A percentile compares a stretch with the other conserved stretches of the same genome.
These are phyloP conservation scores for Gamsiella multidivaricata DNA, from an alignment of 192 early-diverging fungal species.

Conservation along the genomic window DNA sequence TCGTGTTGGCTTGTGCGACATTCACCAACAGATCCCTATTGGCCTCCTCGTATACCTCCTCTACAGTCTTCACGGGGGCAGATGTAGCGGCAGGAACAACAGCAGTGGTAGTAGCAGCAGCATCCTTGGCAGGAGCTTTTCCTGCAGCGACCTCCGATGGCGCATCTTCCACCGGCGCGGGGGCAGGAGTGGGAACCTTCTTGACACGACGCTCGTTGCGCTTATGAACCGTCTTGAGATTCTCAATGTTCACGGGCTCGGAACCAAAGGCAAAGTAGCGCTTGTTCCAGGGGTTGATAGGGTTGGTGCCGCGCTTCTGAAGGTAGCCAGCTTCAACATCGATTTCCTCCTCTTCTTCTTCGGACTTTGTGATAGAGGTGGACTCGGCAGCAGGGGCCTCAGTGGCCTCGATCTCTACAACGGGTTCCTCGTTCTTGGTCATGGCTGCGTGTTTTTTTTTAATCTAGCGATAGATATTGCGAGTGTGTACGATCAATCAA, in stretches of 20 bases:
- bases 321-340: conserved; percentile 49
- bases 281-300: conserved; percentile 52
- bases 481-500: no score
- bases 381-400: conserved; percentile 7
- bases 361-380: conserved; percentile 6
- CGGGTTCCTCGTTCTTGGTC: conserved; percentile 34
- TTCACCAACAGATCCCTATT: conserved; percentile 38
- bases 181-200: conserved; percentile 22
- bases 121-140: conserved; percentile 24
- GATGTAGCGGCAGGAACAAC: conserved; percentile 3
- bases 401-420: conserved; percentile 7
- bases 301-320: conserved; percentile 48
- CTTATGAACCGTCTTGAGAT: conserved; percentile 40
- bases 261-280: conserved; percentile 53
- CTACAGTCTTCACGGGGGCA: conserved; percentile 20
- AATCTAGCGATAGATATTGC: no score
- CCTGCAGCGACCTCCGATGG: conserved; percentile 30
- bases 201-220: conserved; percentile 51
- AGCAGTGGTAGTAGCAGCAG: not conserved
- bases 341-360: conserved; percentile 46
- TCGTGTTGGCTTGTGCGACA: conserved; percentile 55
- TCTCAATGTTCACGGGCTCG: conserved; percentile 33
- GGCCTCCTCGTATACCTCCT: conserved; percentile 44
- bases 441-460: conserved; percentile 9
- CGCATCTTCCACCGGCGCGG: conserved; percentile 5